These are phyloP conservation scores for Didymosphaeria variabile DNA, from an alignment of 2,329 filamentous ascomycete genomes.

Conservation along the genomic window DNA sequence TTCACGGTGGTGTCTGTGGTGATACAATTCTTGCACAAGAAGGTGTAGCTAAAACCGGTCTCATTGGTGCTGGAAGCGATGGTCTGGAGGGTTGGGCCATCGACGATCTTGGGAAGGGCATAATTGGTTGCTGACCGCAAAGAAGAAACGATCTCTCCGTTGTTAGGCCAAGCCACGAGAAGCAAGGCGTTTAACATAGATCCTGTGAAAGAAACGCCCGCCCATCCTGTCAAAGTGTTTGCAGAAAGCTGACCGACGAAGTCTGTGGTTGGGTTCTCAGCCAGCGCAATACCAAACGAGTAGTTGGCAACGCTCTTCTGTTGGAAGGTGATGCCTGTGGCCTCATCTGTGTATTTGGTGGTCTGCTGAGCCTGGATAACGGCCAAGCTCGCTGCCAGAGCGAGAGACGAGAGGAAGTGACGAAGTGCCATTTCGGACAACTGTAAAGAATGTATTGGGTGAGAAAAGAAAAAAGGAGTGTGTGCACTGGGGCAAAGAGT, in stretches of 20 bases:
- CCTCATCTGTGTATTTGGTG: conserved; percentile 22
- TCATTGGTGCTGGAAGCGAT: conserved; percentile 59
- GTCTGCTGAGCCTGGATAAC: conserved; percentile 22
- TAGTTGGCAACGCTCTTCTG: conserved; percentile 40
- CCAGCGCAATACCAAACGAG: conserved; percentile 59
- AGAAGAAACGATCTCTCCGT: conserved; percentile 52
- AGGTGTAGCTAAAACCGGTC: conserved; percentile 61
- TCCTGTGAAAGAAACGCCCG: conserved; percentile 56
- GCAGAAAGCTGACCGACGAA: conserved; percentile 62
- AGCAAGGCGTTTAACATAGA: conserved; percentile 57
- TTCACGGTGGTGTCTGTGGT: conserved; percentile 10
- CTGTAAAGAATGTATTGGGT: conserved; percentile 17
- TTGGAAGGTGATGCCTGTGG: conserved; percentile 27
- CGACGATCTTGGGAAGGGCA: conserved; percentile 51
- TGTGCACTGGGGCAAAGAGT: conserved; percentile 13
- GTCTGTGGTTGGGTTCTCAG: conserved; percentile 53
- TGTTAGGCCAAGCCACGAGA: conserved; percentile 58
- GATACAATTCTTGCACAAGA: conserved; percentile 53
- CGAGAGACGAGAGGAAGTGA: conserved; percentile 16
- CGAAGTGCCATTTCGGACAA: conserved; percentile 19
- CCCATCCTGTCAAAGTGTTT: conserved; percentile 55
- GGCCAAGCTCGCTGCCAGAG: conserved; percentile 16
- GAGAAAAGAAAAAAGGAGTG: conserved; percentile 9
- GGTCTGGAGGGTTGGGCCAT: conserved; percentile 49
- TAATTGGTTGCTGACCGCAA: conserved; percentile 53